phyloP scores from a whole-genome alignment of 257 asterid genomes.

The Solanum pinnatisectum region DNA sequence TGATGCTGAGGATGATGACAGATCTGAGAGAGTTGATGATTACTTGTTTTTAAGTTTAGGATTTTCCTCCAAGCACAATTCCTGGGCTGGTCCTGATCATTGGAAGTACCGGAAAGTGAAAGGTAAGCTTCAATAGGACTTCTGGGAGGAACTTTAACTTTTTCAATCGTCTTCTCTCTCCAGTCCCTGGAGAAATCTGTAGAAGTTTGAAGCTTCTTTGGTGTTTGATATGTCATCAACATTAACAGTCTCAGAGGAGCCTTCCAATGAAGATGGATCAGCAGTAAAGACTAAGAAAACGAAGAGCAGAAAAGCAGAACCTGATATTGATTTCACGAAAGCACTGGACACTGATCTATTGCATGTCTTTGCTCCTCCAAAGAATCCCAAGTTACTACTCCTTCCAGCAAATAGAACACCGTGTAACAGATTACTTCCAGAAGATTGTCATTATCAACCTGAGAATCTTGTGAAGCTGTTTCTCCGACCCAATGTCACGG shows the following conservation, averaged over 20 bases:
- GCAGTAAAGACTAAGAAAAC: constrained; percentile 48
- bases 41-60: constrained; percentile 70
- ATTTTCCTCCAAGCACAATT: constrained; percentile 67
- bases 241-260: constrained; percentile 37
- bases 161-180: background rate
- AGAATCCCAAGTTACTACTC: constrained; percentile 70
- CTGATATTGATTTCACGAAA: constrained; percentile 60
- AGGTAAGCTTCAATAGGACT: constrained; percentile 35
- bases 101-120: constrained; percentile 80
- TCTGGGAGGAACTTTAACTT: background rate
- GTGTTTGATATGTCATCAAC: constrained; percentile 5
- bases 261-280: constrained; percentile 40
- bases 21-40: constrained; percentile 64
- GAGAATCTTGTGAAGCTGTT: constrained; percentile 94
- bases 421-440: constrained; percentile 75
- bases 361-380: constrained; percentile 67
- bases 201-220: background rate
- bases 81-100: constrained; percentile 98
- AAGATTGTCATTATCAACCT: constrained; percentile 95
- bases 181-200: background rate
- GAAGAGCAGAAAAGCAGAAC: constrained; percentile 46
- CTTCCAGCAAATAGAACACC: constrained; percentile 65
- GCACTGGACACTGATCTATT: constrained; percentile 46
- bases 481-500: constrained; percentile 76
- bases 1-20: constrained; percentile 48